phyloP scores from a whole-genome alignment of 2,329 filamentous ascomycete genomes.

The Gyromitra esculenta region DNA sequence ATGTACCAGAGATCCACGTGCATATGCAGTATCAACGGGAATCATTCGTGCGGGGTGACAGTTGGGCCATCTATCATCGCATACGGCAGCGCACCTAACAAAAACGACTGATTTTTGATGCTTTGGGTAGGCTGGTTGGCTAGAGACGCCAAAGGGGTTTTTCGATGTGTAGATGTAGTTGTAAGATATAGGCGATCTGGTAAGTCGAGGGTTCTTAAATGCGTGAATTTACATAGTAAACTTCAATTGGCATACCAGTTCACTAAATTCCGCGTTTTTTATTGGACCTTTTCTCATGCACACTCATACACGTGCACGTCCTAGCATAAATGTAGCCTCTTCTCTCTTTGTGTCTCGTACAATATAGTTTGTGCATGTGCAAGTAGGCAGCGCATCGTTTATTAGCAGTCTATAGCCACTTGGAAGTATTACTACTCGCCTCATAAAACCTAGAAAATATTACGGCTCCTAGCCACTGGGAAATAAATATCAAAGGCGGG shows the following conservation, averaged over 20 bases:
- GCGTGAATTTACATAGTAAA: not conserved
- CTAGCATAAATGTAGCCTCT: not conserved
- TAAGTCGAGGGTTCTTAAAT: not conserved
- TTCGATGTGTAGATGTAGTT: not conserved
- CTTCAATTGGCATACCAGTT: not conserved
- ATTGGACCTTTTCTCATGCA: not conserved
- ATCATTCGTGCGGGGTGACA: conserved; percentile 22
- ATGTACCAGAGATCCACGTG: conserved; percentile 13
- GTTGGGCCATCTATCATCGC: conserved; percentile 21
- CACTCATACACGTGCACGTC: not conserved
- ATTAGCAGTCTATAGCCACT: conserved; percentile 1
- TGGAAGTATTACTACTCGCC: not conserved
- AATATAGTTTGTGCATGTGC: not conserved
- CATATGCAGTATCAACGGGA: conserved; percentile 18
- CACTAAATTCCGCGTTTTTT: not conserved
- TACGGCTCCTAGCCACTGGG: not conserved
- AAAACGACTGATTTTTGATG: conserved; percentile 3
- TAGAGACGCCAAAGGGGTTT: not conserved
- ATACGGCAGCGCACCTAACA: conserved; percentile 11
- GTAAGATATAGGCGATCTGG: not conserved
- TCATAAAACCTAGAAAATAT: not conserved
- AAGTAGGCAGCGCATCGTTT: not conserved
- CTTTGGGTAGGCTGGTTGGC: not conserved
- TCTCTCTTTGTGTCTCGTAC: not conserved
- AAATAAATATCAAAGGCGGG: not conserved